Conservation (phyloP, 163 green algal genomes). For the Chloromonas sp. region DNA sequence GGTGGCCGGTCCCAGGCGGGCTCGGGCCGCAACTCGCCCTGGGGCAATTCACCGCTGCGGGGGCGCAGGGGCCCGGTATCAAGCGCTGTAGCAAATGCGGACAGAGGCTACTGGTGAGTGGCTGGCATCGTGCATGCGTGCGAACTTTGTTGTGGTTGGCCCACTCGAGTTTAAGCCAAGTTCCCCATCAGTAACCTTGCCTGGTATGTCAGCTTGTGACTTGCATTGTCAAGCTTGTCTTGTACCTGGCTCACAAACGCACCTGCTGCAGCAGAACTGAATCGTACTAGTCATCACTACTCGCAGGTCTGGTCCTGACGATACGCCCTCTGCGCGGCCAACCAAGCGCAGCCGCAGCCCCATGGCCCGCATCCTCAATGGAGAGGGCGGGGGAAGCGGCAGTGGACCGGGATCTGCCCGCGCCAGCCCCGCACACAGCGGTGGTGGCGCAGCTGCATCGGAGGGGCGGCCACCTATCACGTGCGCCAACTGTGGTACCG, state of each 20-base stretch:
- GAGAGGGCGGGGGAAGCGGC: not conserved
- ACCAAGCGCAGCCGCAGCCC: not conserved
- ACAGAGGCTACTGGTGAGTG: slow-evolving; percentile 1
- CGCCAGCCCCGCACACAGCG: not conserved
- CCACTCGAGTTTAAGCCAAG: too few species aligned
- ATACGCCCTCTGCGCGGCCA: not conserved
- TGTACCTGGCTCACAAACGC: too few species aligned
- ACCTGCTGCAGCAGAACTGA: too few species aligned
- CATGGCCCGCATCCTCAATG: not conserved
- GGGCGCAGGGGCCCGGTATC: not conserved
- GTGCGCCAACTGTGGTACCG: slow-evolving; percentile 43
- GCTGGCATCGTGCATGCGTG: too few species aligned
- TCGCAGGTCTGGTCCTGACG: not conserved
- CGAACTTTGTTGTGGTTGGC: too few species aligned
- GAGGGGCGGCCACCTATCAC: slow-evolving; percentile 1
- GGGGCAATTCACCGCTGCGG: not conserved
- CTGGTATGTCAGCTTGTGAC: too few species aligned
- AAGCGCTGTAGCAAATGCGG: not conserved
- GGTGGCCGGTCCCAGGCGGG: not conserved
- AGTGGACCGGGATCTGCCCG: not conserved
- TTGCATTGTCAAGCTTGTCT: too few species aligned
- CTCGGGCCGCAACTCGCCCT: not conserved
- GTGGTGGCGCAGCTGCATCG: not conserved
- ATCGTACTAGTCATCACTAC: not conserved
- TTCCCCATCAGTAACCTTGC: too few species aligned